A percentile compares a stretch with the other conserved stretches of the same genome.
Conservation (phyloP, 331 rosid species). For the Quercus phellos region DNA sequence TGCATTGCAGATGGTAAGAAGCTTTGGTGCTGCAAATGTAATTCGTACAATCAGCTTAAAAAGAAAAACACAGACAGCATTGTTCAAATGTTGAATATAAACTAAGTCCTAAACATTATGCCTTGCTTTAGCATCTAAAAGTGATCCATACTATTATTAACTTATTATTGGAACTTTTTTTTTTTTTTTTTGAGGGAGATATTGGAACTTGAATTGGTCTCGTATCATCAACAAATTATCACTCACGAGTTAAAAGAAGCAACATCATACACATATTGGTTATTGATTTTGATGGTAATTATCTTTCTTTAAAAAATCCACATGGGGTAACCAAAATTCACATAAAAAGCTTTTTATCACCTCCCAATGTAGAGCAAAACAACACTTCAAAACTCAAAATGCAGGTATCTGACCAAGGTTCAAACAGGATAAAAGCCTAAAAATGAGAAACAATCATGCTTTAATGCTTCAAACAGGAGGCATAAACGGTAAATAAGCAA, state of each 20-base stretch:
- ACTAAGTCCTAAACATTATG: not conserved
- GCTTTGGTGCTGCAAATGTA: conserved; percentile 57
- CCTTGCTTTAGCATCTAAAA: not conserved
- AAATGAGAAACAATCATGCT: not conserved
- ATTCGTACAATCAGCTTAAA: conserved; percentile 24
- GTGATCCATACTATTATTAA: not conserved
- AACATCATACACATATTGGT: not conserved
- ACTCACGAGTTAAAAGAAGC: not conserved
- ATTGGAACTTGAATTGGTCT: not conserved
- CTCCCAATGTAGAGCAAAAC: not conserved
- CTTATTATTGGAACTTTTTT: not conserved
- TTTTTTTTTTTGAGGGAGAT: no score
- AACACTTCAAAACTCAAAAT: not conserved
- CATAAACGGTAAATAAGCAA: not conserved
- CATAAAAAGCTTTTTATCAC: not conserved
- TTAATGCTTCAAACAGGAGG: not conserved
- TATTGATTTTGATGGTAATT: not conserved
- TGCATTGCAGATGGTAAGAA: conserved; percentile 27
- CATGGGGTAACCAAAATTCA: not conserved
- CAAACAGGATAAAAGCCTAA: not conserved
- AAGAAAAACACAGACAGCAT: not conserved
- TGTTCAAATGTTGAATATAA: not conserved
- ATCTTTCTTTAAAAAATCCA: not conserved
- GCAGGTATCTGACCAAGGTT: not conserved
- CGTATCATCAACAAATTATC: not conserved